These are phyloP conservation scores for Henckelia pumila DNA, from an alignment of 257 asterid species.

Conservation along the genomic window DNA sequence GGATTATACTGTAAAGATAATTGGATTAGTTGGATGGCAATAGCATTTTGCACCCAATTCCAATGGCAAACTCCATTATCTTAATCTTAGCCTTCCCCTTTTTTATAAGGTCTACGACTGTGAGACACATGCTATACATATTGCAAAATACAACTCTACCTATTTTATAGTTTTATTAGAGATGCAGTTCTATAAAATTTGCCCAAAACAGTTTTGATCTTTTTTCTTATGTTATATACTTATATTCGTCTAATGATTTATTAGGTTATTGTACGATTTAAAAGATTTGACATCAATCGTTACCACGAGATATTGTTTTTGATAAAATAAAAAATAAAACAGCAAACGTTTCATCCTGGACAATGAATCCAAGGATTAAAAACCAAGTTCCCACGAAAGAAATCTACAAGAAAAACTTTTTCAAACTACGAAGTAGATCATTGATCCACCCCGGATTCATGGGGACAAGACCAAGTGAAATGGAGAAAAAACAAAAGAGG, in stretches of 20 bases:
- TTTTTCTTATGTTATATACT: no score
- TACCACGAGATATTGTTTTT: no score
- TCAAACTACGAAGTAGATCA: not conserved
- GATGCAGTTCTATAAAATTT: no score
- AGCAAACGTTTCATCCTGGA: no score
- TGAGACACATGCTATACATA: not conserved
- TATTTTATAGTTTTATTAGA: no score
- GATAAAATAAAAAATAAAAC: no score
- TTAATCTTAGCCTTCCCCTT: constrained; percentile 7
- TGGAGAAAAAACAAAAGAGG: not conserved
- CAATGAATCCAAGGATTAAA: no score
- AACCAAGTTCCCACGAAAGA: not conserved
- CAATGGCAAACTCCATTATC: constrained; percentile 18
- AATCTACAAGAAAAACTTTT: not conserved
- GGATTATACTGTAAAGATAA: constrained; percentile 20
- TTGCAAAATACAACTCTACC: no score
- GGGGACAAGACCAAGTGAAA: not conserved
- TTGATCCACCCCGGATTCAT: not conserved
- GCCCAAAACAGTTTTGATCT: no score
- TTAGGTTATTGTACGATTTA: no score
- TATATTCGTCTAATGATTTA: no score
- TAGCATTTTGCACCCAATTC: constrained; percentile 34
- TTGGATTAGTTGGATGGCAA: constrained; percentile 39
- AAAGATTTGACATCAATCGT: no score
- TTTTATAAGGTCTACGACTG: not conserved